These are phyloP conservation scores for Prunella vulgaris DNA, from an alignment of 257 asterid genomes.

Conservation along the genomic window DNA sequence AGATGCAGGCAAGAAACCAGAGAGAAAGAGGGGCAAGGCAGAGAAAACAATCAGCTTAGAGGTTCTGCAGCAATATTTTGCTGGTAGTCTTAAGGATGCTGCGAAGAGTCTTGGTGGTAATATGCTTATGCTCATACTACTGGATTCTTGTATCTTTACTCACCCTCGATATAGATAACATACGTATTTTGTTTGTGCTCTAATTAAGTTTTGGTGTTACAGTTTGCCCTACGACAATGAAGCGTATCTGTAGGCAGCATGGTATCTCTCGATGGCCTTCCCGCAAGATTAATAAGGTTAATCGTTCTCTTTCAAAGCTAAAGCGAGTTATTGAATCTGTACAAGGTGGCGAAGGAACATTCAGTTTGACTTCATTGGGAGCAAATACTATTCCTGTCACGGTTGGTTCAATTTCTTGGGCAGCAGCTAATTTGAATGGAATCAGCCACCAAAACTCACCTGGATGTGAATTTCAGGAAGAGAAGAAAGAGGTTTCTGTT, in stretches of 20 bases:
- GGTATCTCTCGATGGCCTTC: conserved; percentile 98
- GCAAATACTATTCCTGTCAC: conserved; percentile 53
- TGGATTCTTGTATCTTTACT: not conserved
- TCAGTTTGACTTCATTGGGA: conserved; percentile 62
- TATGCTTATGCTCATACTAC: conserved; percentile 23
- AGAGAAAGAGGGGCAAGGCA: conserved; percentile 85
- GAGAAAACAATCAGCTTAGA: conserved; percentile 88
- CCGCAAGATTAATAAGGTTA: conserved; percentile 93
- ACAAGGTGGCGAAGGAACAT: conserved; percentile 80
- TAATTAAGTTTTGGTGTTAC: conserved; percentile 17
- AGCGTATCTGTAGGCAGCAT: conserved; percentile 89
- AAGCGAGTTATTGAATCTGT: conserved; percentile 85
- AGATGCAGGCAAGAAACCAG: conserved; percentile 53
- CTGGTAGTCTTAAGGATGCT: conserved; percentile 92
- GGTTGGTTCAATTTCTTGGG: conserved; percentile 67
- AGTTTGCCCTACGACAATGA: conserved; percentile 97
- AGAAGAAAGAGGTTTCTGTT: conserved; percentile 32
- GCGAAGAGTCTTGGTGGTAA: conserved; percentile 95
- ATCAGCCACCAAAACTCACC: conserved; percentile 42
- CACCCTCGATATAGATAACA: not conserved
- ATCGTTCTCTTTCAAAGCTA: conserved; percentile 75
- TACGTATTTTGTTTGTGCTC: not conserved
- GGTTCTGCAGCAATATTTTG: conserved; percentile 82
- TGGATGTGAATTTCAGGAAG: conserved; percentile 45
- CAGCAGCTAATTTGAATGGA: conserved; percentile 48